phyloP scores from a whole-genome alignment of 805 yeast genomes.

The Candida vartiovaarae region DNA sequence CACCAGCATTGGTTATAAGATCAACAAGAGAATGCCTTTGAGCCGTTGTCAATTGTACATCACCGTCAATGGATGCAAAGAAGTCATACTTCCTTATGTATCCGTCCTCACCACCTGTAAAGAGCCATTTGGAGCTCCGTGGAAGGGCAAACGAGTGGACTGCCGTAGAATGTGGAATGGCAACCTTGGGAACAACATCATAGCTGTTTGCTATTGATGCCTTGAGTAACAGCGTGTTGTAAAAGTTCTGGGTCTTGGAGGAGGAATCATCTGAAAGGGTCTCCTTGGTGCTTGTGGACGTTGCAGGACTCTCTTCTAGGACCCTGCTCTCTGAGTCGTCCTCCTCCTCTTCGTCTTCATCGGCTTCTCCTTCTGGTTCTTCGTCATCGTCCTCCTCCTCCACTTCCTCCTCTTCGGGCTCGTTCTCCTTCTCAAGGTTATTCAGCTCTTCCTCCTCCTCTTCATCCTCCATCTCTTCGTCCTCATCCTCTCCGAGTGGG shows the following conservation, averaged over 20 bases:
- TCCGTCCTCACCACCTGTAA: conserved; percentile 96
- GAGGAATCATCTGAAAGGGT: not conserved
- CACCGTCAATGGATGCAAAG: conserved; percentile 78
- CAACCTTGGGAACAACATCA: conserved; percentile 79
- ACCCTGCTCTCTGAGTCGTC: conserved; percentile 2
- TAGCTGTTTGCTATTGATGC: conserved; percentile 47
- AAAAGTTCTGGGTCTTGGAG: conserved; percentile 11
- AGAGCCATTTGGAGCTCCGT: conserved; percentile 76
- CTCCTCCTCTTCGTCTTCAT: conserved; percentile 3
- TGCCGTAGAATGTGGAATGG: conserved; percentile 74
- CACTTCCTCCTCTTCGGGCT: conserved; percentile 22
- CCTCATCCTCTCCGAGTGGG: conserved; percentile 22
- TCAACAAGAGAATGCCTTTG: conserved; percentile 88
- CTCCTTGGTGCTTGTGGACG: not conserved
- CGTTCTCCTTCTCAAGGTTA: conserved; percentile 16
- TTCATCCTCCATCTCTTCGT: conserved; percentile 20
- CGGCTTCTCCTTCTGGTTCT: conserved; percentile 10
- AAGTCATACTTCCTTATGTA: conserved; percentile 86
- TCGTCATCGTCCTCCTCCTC: conserved; percentile 21
- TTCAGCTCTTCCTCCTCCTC: conserved; percentile 27
- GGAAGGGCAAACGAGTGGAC: conserved; percentile 75
- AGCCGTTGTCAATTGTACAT: conserved; percentile 78
- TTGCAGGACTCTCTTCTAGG: not conserved
- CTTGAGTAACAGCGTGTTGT: conserved; percentile 31
- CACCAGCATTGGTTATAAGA: conserved; percentile 78